Evolutionary conservation across 345 rosid genomes (phyloP), one percentile per base, ranked within the genome.

Genomic region (Eucalyptus camaldulensis): DNA sequence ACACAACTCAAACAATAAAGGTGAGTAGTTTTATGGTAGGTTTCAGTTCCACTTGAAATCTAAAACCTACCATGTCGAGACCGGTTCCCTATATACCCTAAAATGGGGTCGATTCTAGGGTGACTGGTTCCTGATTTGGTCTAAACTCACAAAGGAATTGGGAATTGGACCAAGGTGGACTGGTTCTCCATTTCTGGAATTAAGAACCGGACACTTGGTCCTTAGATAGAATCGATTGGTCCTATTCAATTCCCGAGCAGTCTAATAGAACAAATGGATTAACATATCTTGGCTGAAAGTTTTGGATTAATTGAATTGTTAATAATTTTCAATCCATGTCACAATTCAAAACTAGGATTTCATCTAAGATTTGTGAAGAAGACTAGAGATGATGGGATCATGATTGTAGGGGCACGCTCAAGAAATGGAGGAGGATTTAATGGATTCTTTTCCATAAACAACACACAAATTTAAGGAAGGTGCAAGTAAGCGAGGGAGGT

Each of bases 221-320:
- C 11, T 21, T 53, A 19, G 56, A 53, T 24, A 16, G 8, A 16
- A 53, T 2, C 8, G 8, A 53, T 17, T 51, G 22, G 9, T 56
- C 25, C 5, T 21, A 1, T 56, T 0, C 11, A 4, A 56, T 56
- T 8, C 5, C 5, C 0, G 8, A 22, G 60, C 5, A 22, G 12
- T 56, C 27, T 24, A 56, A 56, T 56, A 56, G 27, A 56, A 56
- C 27, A 22, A 22, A 6, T 22, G 13, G 12, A 56, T 56, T 56
- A 22, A 56, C 62, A 4, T 56, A 22, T 56, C 29, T 56, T 22
- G 6, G 3, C 1, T 10, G 13, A 56, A 56, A 10, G 29, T 56
- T 56, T 56, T 56, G 29, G 29, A 56, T 22, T 56, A 56, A 56
- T 43, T 43, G 43, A 43, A 43, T 43, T 43, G 7, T 43, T 7